Evolutionary conservation across 2,329 filamentous ascomycete genomes (phyloP).

Genomic region (Phoma herbarum): DNA sequence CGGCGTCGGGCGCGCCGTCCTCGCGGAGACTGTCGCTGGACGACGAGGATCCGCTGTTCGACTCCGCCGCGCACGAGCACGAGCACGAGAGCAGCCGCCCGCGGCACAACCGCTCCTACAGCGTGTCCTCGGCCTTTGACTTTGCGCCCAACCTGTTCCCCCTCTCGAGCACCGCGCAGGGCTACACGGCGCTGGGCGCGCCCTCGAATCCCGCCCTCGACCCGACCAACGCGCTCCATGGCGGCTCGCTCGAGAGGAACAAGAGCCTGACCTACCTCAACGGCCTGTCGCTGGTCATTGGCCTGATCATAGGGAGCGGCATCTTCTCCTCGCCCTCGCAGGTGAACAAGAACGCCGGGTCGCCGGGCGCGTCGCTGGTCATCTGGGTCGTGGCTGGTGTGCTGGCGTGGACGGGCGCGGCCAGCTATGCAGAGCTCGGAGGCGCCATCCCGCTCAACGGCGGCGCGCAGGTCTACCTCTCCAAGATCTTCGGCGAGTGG

Average conservation of each 20-base stretch:
- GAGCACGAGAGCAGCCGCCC: conserved; percentile 53
- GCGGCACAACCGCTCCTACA: conserved; percentile 76
- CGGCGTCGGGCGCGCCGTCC: conserved; percentile 86
- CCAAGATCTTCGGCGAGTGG: conserved; percentile 95
- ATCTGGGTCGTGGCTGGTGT: conserved; percentile 92
- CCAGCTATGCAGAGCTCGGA: conserved; percentile 94
- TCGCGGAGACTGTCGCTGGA: conserved; percentile 90
- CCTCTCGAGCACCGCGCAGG: conserved; percentile 78
- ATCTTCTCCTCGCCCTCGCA: conserved; percentile 96
- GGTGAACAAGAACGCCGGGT: conserved; percentile 90
- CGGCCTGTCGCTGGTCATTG: conserved; percentile 87
- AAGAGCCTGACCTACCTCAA: conserved; percentile 97
- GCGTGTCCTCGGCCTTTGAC: conserved; percentile 92
- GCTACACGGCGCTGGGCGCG: conserved; percentile 85
- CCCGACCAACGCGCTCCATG: conserved; percentile 67
- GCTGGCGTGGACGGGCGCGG: conserved; percentile 93
- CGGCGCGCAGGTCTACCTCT: conserved; percentile 90
- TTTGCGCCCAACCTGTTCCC: conserved; percentile 94
- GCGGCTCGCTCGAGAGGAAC: conserved; percentile 88
- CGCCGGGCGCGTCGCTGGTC: conserved; percentile 87
- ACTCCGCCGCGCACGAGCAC: conserved; percentile 59
- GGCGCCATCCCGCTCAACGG: conserved; percentile 96
- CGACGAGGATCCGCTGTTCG: conserved; percentile 78
- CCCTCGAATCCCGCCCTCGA: conserved; percentile 68
- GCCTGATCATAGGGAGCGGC: conserved; percentile 92